A percentile compares a stretch with the other conserved stretches of the same genome.
Evolutionary conservation across 371 early-diverging fungal species (phyloP).

Genomic region (Mucor lusitanicus): DNA sequence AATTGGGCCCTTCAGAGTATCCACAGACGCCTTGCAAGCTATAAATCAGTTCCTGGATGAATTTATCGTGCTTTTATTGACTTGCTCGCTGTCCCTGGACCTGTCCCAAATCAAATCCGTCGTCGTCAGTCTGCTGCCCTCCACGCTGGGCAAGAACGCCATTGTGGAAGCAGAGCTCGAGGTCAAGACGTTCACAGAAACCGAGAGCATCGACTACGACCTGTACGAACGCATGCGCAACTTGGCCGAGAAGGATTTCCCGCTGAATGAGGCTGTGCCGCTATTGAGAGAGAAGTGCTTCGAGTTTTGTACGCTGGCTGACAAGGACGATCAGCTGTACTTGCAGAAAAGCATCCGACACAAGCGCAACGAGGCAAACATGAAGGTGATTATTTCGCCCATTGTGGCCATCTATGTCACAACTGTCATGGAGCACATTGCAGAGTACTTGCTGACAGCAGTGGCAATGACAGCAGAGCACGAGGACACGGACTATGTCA

Average conservation of each 20-base stretch:
- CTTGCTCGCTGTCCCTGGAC: constrained; percentile 57
- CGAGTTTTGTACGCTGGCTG: constrained; percentile 61
- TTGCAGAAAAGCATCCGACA: constrained; percentile 22
- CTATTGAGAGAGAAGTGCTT: constrained; percentile 57
- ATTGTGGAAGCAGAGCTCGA: constrained; percentile 72
- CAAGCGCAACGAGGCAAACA: constrained; percentile 7
- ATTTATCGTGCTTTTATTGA: constrained; percentile 54
- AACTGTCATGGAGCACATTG: constrained; percentile 66
- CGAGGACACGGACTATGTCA: constrained; percentile 62
- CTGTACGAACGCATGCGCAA: constrained; percentile 48
- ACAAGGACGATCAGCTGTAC: constrained; percentile 40
- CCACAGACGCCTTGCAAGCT: constrained; percentile 61
- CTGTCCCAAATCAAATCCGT: constrained; percentile 57
- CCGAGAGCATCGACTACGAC: constrained; percentile 53
- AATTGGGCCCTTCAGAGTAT: constrained; percentile 63
- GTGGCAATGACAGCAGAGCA: constrained; percentile 64
- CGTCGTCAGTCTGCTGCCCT: constrained; percentile 54
- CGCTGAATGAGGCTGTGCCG: constrained; percentile 25
- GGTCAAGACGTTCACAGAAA: constrained; percentile 65
- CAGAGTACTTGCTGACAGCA: constrained; percentile 59
- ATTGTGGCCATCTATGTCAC: constrained; percentile 70
- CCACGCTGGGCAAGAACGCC: constrained; percentile 65
- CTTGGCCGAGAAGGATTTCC: constrained; percentile 31
- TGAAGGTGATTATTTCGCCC: constrained; percentile 50
- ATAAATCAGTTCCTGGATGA: constrained; percentile 69